These are phyloP conservation scores for Umbelopsis sp. DNA, from an alignment of 371 early-diverging fungal species.

Conservation along the genomic window DNA sequence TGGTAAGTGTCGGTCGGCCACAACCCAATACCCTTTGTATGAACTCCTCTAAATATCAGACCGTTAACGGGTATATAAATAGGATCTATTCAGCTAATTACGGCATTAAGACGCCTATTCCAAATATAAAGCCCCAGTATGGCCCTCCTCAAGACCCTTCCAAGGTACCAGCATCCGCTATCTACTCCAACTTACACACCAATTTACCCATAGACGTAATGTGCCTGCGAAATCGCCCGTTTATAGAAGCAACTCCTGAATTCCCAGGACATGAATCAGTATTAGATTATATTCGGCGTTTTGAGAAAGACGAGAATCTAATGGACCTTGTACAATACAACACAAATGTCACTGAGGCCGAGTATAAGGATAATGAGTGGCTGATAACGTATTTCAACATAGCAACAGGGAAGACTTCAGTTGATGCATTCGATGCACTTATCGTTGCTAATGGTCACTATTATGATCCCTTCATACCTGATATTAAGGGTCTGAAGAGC, in stretches of 20 bases:
- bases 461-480: slow-evolving; percentile 57
- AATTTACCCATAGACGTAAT: slow-evolving; percentile 64
- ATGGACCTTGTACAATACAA: slow-evolving; percentile 42
- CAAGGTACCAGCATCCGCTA: slow-evolving; percentile 37
- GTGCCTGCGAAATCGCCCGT: slow-evolving; percentile 55
- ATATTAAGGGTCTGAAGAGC: slow-evolving; percentile 44
- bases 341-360: slow-evolving; percentile 42
- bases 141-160: slow-evolving; percentile 41
- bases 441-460: slow-evolving; percentile 67
- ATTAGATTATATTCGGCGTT: slow-evolving; percentile 45
- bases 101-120: slow-evolving; percentile 15
- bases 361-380: slow-evolving; percentile 20
- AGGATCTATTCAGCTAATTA: slow-evolving; percentile 45
- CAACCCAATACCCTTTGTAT: neutral
- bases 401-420: slow-evolving; percentile 14
- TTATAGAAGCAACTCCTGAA: slow-evolving; percentile 36
- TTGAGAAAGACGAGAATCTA: slow-evolving; percentile 36
- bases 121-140: slow-evolving; percentile 39
- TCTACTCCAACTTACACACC: slow-evolving; percentile 62
- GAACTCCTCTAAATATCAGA: neutral
- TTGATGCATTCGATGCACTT: slow-evolving; percentile 56
- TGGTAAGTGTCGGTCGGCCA: slow-evolving; percentile 35
- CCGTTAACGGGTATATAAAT: neutral
- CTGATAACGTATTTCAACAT: neutral
- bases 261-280: slow-evolving; percentile 54